Evolutionary conservation across 305 asterid species (phyloP), one percentile per base, ranked within the genome.

Genomic region (Ajuga reptans): DNA sequence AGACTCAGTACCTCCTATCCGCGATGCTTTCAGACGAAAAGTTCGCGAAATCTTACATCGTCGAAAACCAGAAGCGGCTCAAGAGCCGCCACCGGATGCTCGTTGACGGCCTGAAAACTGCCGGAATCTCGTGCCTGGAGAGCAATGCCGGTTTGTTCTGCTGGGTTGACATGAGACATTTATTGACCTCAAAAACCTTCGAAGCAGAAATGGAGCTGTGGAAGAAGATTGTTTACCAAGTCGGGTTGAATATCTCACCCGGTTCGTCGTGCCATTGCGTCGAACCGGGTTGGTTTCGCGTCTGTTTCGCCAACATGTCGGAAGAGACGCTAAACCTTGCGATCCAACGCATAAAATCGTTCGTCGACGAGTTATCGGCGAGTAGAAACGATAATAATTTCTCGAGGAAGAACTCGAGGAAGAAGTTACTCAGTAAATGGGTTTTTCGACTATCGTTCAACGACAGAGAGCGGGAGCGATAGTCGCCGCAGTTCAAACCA

Each of bases 271-370:
- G 95, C 80, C 95, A 91, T 52, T 91, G 94, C 66, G 14, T 34
- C 2, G 95, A 91, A 78, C 96, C 96, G 1, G 95, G 96, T 0
- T 91, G 98, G 98, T 89, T 91, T 69, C 83, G 98, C 3, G 82
- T 83, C 4, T 91, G 98, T 69, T 91, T 87, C 16, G 98, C 98
- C 15, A 91, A 91, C 72, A 86, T 91, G 95, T 87, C 95, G 0
- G 92, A 87, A 36, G 91, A 84, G 21, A 82, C 95, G 7, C 77
- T 91, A 16, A 47, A 82, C 45, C 69, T 80, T 1, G 98, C 98
- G 9, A 81, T 89, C 78, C 71, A 64, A 10, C 85, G 98, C 12
- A 9, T 86, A 0, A 81, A 68, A 16, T 17, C 69, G 7, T 91
- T 91, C 68, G 94, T 81, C 1, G 75, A 72, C n/a, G 69, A 81